A percentile compares a stretch with the other conserved stretches of the same genome.
Evolutionary conservation across 371 early-diverging fungal genomes (phyloP).

Genomic region (Pancytospora philotis): DNA sequence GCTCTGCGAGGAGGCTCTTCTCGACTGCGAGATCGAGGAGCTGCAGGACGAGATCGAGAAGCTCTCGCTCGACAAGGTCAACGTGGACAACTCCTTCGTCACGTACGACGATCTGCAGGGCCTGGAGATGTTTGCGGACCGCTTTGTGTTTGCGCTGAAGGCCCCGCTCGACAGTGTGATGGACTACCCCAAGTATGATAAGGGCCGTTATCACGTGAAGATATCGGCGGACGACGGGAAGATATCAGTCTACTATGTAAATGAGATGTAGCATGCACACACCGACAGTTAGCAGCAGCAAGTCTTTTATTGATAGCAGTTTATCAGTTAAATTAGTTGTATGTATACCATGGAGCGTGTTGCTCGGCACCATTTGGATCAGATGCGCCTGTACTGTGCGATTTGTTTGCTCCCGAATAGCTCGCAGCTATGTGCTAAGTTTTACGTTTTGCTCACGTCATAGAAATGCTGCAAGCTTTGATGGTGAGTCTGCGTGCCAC

Average conservation of each 20-base stretch:
- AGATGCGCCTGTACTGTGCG: no score
- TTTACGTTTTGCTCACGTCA: no score
- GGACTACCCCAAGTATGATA: conserved; percentile 54
- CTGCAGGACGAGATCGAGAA: conserved; percentile 48
- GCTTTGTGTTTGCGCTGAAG: conserved; percentile 58
- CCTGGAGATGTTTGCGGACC: conserved; percentile 37
- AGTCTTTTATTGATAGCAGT: no score
- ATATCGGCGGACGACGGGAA: conserved; percentile 46
- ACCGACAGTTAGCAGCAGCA: no score
- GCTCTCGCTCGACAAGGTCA: conserved; percentile 45
- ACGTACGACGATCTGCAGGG: conserved; percentile 55
- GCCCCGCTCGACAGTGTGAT: conserved; percentile 55
- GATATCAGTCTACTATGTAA: conserved; percentile 55
- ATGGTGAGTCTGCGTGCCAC: no score
- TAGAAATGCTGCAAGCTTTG: no score
- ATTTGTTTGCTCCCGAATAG: no score
- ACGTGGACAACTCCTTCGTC: conserved; percentile 55
- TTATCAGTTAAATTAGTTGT: no score
- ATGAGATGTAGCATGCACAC: no score
- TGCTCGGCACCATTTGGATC: no score
- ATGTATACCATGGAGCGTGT: no score
- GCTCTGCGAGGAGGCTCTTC: conserved; percentile 28
- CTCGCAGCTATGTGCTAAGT: no score
- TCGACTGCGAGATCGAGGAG: conserved; percentile 41
- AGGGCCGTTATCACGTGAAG: conserved; percentile 46